These are phyloP conservation scores for Carnegiea gigantea DNA, from an alignment of 179 eudicot species.

Conservation along the genomic window DNA sequence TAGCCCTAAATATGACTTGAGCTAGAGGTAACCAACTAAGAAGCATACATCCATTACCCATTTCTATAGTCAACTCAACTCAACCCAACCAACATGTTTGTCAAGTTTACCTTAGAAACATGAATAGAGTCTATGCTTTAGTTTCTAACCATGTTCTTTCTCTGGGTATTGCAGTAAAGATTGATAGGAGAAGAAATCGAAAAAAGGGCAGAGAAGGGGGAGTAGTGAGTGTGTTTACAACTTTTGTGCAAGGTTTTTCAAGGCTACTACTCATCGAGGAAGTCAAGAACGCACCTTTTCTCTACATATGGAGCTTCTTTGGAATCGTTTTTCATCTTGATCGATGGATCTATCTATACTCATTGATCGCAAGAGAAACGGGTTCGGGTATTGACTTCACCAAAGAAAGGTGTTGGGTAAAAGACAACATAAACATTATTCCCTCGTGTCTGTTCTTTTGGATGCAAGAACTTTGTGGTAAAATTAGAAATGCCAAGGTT, in stretches of 20 bases:
- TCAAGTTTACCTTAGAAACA: no score
- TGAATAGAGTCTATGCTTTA: no score
- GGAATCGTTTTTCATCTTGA: neutral
- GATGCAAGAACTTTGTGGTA: constrained; percentile 21
- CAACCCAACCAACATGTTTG: no score
- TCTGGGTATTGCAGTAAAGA: neutral
- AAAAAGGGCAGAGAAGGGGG: constrained; percentile 5
- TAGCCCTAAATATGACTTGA: no score
- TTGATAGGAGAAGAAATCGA: neutral
- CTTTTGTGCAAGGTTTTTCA: constrained; percentile 3
- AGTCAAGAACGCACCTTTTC: constrained; percentile 39
- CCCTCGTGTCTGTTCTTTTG: constrained; percentile 14
- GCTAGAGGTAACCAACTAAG: no score
- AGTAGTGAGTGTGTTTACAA: constrained; percentile 7
- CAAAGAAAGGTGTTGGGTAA: constrained; percentile 18
- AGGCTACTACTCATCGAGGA: neutral
- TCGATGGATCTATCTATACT: neutral
- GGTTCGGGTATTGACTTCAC: constrained; percentile 70
- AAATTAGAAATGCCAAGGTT: constrained; percentile 17
- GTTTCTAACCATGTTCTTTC: neutral
- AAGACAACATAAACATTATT: constrained; percentile 10
- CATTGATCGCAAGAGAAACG: constrained; percentile 25
- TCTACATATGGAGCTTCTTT: neutral
- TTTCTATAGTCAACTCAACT: no score
- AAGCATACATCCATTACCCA: no score